Conservation (phyloP, 1,139 yeast genomes). For the Geotrichum australiense region DNA sequence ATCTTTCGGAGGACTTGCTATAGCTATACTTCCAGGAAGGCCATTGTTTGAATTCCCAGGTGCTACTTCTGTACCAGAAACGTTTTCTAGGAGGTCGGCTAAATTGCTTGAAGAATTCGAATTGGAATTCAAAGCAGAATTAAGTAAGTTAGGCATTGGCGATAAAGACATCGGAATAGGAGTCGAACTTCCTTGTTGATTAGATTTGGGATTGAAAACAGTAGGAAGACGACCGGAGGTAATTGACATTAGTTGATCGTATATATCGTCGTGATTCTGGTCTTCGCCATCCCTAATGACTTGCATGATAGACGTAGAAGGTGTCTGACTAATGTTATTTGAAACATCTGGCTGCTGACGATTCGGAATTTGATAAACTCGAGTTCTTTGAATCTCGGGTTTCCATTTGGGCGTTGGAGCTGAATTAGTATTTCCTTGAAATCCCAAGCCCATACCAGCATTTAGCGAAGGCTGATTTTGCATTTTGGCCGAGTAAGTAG, state of each 20-base stretch:
- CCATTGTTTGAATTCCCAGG: no score
- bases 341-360: neutral
- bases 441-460: no score
- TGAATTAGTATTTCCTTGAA: neutral
- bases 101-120: constrained; percentile 1
- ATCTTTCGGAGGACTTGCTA: constrained; percentile 2
- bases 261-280: neutral
- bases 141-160: neutral
- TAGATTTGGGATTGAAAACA: neutral
- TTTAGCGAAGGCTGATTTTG: no score
- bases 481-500: neutral
- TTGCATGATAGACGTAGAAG: neutral
- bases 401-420: constrained; percentile 2
- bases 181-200: no score
- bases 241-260: constrained; percentile 4
- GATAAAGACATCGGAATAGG: neutral
- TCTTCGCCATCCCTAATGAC: neutral
- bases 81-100: neutral
- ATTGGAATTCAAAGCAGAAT: neutral
- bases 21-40: no score
- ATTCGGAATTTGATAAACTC: constrained; percentile 1
- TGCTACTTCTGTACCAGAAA: neutral
- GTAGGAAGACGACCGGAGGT: neutral
- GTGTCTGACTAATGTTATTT: neutral
- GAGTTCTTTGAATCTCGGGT: constrained; percentile 11